These are phyloP conservation scores for Panicum hallii DNA, from an alignment of 202 grass and related monocot species.

Conservation along the genomic window DNA sequence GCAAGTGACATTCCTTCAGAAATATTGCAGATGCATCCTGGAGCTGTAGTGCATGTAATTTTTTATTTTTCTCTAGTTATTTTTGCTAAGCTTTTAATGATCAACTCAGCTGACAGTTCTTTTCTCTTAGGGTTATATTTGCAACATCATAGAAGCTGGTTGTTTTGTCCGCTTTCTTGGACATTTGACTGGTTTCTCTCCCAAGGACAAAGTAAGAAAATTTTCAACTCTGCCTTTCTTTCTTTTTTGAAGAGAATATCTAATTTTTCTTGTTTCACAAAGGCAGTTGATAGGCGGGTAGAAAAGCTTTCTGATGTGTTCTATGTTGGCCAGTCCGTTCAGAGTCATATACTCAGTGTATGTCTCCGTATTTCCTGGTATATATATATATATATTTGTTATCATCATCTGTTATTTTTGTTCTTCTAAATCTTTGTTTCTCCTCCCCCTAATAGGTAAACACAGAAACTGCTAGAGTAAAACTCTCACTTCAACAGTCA, in stretches of 20 bases:
- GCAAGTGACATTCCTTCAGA: constrained; percentile 81
- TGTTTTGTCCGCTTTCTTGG: constrained; percentile 98
- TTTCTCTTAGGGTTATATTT: constrained; percentile 83
- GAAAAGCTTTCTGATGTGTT: constrained; percentile 73
- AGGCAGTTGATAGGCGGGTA: constrained; percentile 78
- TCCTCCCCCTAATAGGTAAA: constrained; percentile 57
- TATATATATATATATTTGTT: constrained; percentile 3
- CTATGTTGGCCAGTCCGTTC: constrained; percentile 88
- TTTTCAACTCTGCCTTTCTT: constrained; percentile 7
- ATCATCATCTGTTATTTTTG: constrained; percentile 25
- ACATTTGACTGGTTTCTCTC: constrained; percentile 90
- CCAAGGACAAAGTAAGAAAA: constrained; percentile 85
- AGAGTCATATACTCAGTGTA: constrained; percentile 80
- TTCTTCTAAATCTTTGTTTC: constrained; percentile 33
- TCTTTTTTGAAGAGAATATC: constrained; percentile 40
- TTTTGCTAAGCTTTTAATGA: constrained; percentile 1
- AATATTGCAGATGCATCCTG: constrained; percentile 62
- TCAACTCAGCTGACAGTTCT: constrained; percentile 38
- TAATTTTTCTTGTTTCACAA: constrained; percentile 56
- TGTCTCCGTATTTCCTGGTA: constrained; percentile 38
- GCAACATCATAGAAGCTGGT: constrained; percentile 93
- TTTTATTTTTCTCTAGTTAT: constrained; percentile 41
- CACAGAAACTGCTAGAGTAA: constrained; percentile 77
- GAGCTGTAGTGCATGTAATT: constrained; percentile 70
- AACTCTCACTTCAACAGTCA: constrained; percentile 87